These are phyloP conservation scores for Russula griseocarnosa DNA, from an alignment of 768 basidiomycete species.

Conservation along the genomic window DNA sequence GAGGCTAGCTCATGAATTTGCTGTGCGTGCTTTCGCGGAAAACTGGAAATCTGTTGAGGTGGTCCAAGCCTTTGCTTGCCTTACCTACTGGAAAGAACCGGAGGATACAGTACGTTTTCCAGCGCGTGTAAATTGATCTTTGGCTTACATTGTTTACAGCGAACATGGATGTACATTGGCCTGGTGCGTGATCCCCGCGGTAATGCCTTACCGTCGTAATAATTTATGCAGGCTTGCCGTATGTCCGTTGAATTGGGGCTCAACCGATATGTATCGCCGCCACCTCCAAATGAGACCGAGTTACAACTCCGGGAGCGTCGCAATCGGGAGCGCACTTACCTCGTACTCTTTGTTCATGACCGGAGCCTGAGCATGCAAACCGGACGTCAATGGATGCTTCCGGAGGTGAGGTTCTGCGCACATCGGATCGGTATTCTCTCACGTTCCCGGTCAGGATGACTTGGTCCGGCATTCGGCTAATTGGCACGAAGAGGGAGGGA, in stretches of 20 bases:
- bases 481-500: slow-evolving; percentile 65
- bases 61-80: slow-evolving; percentile 82
- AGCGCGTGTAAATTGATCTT: slow-evolving; percentile 7
- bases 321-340: slow-evolving; percentile 81
- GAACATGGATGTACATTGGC: slow-evolving; percentile 85
- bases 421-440: slow-evolving; percentile 6
- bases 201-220: slow-evolving; percentile 4
- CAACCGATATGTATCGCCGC: slow-evolving; percentile 60
- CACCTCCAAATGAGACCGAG: slow-evolving; percentile 57
- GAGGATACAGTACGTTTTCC: slow-evolving; percentile 63
- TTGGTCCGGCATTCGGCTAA: slow-evolving; percentile 61
- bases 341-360: slow-evolving; percentile 83
- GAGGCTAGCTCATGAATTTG: slow-evolving; percentile 67
- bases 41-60: slow-evolving; percentile 81
- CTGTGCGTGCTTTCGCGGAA: slow-evolving; percentile 73
- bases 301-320: slow-evolving; percentile 69
- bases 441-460: slow-evolving; percentile 48
- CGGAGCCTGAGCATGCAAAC: slow-evolving; percentile 84
- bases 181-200: slow-evolving; percentile 49
- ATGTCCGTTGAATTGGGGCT: slow-evolving; percentile 84
- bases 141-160: slow-evolving; percentile 39
- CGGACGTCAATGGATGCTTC: slow-evolving; percentile 84
- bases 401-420: slow-evolving; percentile 44
- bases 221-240: slow-evolving; percentile 59
- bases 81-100: slow-evolving; percentile 88